A percentile compares a stretch with the other conserved stretches of the same genome.
These are phyloP conservation scores for Ramalina peruviana DNA, from an alignment of 495 filamentous ascomycete genomes.

Conservation along the genomic window DNA sequence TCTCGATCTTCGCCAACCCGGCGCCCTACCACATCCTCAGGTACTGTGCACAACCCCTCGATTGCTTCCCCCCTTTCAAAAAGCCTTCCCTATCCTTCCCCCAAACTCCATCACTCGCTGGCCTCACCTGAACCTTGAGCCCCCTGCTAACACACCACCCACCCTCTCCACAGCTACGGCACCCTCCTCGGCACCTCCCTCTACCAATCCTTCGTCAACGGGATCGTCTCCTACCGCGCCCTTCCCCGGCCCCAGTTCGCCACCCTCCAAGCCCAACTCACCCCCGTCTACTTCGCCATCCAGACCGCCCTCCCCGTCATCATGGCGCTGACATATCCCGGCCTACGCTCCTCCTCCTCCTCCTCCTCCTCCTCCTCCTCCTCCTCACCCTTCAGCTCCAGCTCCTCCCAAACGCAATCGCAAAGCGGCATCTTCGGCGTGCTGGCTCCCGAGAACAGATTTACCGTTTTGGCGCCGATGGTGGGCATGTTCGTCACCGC, in stretches of 20 bases:
- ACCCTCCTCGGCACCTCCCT: conserved; percentile 64
- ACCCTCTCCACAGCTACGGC: conserved; percentile 45
- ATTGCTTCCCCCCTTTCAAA: conserved; percentile 57
- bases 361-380: not conserved
- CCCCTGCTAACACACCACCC: not conserved
- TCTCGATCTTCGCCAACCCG: conserved; percentile 37
- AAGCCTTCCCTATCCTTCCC: conserved; percentile 21
- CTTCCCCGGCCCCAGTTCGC: conserved; percentile 71
- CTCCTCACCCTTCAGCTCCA: not conserved
- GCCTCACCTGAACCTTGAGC: no score
- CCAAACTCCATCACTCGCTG: not conserved
- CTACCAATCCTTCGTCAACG: conserved; percentile 75
- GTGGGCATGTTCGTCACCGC: conserved; percentile 47
- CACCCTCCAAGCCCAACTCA: conserved; percentile 59
- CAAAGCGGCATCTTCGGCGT: conserved; percentile 38
- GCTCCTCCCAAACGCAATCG: no score
- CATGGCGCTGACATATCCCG: conserved; percentile 69
- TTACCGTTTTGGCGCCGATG: conserved; percentile 50
- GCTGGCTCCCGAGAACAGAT: conserved; percentile 38
- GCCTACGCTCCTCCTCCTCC: conserved; percentile 7
- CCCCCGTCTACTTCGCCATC: conserved; percentile 75
- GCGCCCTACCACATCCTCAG: conserved; percentile 67
- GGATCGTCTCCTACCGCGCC: conserved; percentile 55
- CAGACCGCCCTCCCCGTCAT: conserved; percentile 60
- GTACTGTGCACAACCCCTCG: conserved; percentile 27